These are phyloP conservation scores for Phytophthora brassicae DNA, from an alignment of 352 stramenopile species.

Conservation along the genomic window DNA sequence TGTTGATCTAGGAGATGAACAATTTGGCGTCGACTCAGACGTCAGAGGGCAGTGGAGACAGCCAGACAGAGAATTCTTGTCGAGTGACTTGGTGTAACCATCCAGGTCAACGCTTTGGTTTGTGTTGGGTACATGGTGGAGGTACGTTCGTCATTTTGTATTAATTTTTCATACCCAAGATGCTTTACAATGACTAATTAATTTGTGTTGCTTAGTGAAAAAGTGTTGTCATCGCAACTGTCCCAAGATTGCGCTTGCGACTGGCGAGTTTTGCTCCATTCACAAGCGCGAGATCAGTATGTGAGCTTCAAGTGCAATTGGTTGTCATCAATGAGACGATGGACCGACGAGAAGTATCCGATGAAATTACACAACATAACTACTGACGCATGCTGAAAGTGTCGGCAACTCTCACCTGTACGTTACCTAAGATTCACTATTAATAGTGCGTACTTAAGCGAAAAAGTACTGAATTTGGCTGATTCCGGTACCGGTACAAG, in stretches of 20 bases:
- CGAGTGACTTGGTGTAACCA: conserved; percentile 52
- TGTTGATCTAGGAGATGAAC: no score
- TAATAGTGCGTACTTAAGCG: no score
- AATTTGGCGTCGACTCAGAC: background rate
- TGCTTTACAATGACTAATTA: background rate
- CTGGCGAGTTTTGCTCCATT: conserved; percentile 51
- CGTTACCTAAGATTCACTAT: no score
- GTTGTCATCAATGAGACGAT: no score
- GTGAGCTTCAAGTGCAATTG: no score
- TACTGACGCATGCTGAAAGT: no score
- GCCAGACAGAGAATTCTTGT: conserved; percentile 20
- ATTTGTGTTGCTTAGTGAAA: conserved; percentile 31
- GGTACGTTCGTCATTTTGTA: conserved; percentile 19
- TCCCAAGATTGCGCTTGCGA: conserved; percentile 19
- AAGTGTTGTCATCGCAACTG: conserved; percentile 47
- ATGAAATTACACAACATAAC: no score
- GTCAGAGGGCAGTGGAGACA: background rate
- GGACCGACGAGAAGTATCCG: no score
- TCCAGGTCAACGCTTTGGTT: conserved; percentile 40
- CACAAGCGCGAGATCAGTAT: conserved; percentile 33
- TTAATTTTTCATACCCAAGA: background rate
- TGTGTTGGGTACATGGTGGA: conserved; percentile 57
- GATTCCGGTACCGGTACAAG: no score
- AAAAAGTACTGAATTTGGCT: no score
- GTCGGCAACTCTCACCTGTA: no score